phyloP scores from a whole-genome alignment of 441 rosid species.

The Theobroma grandiflorum region DNA sequence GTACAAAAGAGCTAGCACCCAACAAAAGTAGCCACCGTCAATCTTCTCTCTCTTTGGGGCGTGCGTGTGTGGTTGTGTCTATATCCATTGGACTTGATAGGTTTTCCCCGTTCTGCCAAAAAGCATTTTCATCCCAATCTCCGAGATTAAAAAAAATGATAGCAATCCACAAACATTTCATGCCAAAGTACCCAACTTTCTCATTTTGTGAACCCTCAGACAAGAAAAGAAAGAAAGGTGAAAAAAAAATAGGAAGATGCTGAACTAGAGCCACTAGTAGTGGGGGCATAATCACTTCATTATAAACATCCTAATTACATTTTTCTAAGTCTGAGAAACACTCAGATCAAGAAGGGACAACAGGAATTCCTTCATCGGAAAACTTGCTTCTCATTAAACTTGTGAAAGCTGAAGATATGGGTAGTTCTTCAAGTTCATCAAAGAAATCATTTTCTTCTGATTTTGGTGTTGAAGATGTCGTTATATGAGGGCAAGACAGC shows the following conservation, averaged over 20 bases:
- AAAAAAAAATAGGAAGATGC: background rate
- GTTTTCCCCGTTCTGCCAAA: conserved; percentile 24
- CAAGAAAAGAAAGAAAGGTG: no score
- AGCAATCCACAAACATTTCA: conserved; percentile 26
- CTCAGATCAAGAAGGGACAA: conserved; percentile 62
- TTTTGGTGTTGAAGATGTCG: conserved; percentile 40
- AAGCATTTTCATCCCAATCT: conserved; percentile 32
- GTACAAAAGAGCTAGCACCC: conserved; percentile 16
- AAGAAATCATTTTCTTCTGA: conserved; percentile 71
- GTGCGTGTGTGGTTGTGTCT: conserved; percentile 6
- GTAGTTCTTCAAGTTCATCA: conserved; percentile 77
- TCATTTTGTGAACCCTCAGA: conserved; percentile 26
- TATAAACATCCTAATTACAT: conserved; percentile 36
- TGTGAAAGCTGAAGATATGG: conserved; percentile 53
- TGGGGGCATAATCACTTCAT: conserved; percentile 24
- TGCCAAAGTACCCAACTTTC: conserved; percentile 26
- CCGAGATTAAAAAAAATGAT: conserved; percentile 21
- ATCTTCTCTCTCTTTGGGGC: background rate
- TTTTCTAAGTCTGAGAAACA: conserved; percentile 36
- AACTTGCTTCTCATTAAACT: conserved; percentile 58
- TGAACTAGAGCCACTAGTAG: conserved; percentile 15
- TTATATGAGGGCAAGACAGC: conserved; percentile 38
- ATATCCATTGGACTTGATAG: conserved; percentile 8
- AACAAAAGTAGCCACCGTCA: conserved; percentile 28
- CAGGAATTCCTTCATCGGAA: conserved; percentile 68